Base-by-base conservation (phyloP, 2,329 filamentous ascomycete species). In the Ophiosphaerella korrae region DNA sequence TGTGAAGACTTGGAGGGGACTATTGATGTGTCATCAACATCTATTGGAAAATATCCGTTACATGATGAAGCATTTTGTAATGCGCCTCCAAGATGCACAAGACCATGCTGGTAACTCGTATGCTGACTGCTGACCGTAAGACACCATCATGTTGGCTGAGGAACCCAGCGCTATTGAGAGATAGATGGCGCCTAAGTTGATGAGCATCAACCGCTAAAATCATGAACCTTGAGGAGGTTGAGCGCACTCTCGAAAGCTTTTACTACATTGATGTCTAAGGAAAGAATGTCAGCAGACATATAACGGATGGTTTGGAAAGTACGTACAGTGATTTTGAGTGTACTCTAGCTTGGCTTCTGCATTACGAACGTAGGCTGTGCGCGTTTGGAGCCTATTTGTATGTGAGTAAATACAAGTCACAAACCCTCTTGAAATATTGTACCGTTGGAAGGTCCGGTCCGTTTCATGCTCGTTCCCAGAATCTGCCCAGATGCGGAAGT, bases 321-420 rank as follows among this genome's bases (percentile, higher is more conserved):
- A 76, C 88, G 77, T 77, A 96, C 92, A 90, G 64, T 96, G 92
- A 53, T 87, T 80, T 66, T 92, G 88, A 69, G 88, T 94, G 60
- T 87, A 82, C 46, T 86, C 84, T 49, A 96, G 79, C 23, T 80
- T 82, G 34, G 84, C 78, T 70, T 96, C 92, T 0, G 88, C 84
- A 37, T 90, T 79, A 55, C 88, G 84, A 26, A 96, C 90, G 70
- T 88, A 89, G 53, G 85, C 80, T 70, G 88, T 85, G 55, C 92
- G 86, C 2, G 92, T 97, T 66, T 88, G 88, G 39, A 96, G 80
- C 48, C 89, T 90, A 55, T 8, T 8, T 18, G n/a, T 0, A 23
- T 18, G 24, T 49, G 4, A 49, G 6, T 26, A 21, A 34, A 34
- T 21, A 12, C 13, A 8, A 36, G 3, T n/a, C 2, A 9, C 11